These are phyloP conservation scores for Arthrinium phaeospermum DNA, from an alignment of 2,329 filamentous ascomycete species.

Conservation along the genomic window DNA sequence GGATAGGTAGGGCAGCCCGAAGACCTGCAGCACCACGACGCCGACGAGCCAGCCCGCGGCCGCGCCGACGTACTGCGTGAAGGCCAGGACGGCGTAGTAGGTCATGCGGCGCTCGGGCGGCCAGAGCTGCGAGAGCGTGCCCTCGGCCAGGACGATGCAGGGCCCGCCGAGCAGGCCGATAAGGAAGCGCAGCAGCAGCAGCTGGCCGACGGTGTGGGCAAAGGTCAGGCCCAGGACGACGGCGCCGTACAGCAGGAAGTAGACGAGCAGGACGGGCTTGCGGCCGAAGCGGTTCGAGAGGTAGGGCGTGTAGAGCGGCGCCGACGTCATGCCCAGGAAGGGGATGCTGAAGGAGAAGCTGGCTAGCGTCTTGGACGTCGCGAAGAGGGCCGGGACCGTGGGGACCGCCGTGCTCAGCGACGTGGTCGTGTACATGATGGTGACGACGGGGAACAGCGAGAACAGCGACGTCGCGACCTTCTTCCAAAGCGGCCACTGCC, in stretches of 20 bases:
- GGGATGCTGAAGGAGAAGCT: slow-evolving; percentile 21
- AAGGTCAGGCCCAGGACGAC: slow-evolving; percentile 44
- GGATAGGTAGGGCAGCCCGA: slow-evolving; percentile 19
- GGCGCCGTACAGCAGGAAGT: slow-evolving; percentile 41
- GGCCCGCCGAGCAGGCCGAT: slow-evolving; percentile 40
- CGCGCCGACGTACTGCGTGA: slow-evolving; percentile 39
- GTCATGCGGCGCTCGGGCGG: slow-evolving; percentile 38
- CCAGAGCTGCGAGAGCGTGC: slow-evolving; percentile 41
- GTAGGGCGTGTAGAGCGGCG: slow-evolving; percentile 19
- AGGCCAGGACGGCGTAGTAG: slow-evolving; percentile 40
- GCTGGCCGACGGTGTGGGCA: slow-evolving; percentile 39
- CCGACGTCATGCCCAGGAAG: slow-evolving; percentile 22
- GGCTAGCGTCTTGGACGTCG: slow-evolving; percentile 14
- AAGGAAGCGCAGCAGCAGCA: slow-evolving; percentile 47
- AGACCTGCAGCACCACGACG: slow-evolving; percentile 9
- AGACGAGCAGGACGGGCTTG: slow-evolving; percentile 44
- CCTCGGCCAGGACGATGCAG: slow-evolving; percentile 36
- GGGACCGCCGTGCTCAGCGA: slow-evolving; percentile 17
- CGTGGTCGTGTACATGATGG: slow-evolving; percentile 20
- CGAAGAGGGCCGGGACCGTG: not conserved
- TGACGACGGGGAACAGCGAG: not conserved
- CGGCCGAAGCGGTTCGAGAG: slow-evolving; percentile 44
- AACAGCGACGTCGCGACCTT: not conserved
- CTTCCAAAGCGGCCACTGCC: not conserved
- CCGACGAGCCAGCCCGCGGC: slow-evolving; percentile 27